Conservation (phyloP, 805 yeast genomes). For the Kazachstania kunashirensis region DNA sequence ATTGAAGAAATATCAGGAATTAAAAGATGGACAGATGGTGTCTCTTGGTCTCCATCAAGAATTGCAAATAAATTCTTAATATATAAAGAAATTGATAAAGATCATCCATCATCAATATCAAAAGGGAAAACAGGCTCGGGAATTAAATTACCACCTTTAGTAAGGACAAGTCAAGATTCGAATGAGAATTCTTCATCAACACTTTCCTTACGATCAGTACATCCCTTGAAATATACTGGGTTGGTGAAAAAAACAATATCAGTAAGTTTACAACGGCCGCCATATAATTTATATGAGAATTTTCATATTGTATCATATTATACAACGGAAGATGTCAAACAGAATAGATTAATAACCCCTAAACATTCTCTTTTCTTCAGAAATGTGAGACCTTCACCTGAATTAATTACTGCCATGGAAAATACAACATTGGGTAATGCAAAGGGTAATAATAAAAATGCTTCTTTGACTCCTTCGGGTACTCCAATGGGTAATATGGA, state of each 20-base stretch:
- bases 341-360: conserved; percentile 49
- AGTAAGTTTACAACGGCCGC: conserved; percentile 41
- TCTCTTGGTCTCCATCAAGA: conserved; percentile 86
- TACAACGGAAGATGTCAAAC: conserved; percentile 59
- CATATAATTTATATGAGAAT: conserved; percentile 20
- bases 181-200: conserved; percentile 1
- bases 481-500: conserved; percentile 6
- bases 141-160: conserved; percentile 11
- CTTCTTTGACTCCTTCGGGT: conserved; percentile 3
- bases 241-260: conserved; percentile 76
- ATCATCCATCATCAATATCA: conserved; percentile 5
- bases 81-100: conserved; percentile 48
- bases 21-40: conserved; percentile 95
- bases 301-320: conserved; percentile 72
- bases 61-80: conserved; percentile 78
- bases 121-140: conserved; percentile 8
- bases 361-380: conserved; percentile 41
- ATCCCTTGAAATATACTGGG: conserved; percentile 36
- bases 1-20: conserved; percentile 75
- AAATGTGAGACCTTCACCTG: conserved; percentile 38
- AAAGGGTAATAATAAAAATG: conserved; percentile 9
- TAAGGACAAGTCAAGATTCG: conserved; percentile 9
- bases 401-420: conserved; percentile 47
- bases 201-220: conserved; percentile 6
- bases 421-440: conserved; percentile 53